Conservation (phyloP, 495 filamentous ascomycete genomes). For the Annulohypoxylon nitens region DNA sequence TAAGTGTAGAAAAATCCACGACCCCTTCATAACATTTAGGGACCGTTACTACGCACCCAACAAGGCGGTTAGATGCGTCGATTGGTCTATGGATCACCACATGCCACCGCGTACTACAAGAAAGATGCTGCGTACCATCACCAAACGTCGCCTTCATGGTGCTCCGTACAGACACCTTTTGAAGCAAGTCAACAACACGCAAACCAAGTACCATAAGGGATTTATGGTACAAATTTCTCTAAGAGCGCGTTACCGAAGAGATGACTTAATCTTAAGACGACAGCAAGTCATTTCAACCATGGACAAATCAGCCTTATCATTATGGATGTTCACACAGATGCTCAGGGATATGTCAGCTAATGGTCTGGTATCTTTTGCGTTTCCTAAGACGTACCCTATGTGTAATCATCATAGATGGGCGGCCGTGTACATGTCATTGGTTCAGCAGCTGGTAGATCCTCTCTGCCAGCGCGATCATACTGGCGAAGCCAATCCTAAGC, state of each 20-base stretch:
- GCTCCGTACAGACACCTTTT: slow-evolving; percentile 37
- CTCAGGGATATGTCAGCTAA: not conserved
- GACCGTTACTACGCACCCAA: slow-evolving; percentile 32
- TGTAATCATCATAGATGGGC: slow-evolving; percentile 37
- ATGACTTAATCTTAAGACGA: slow-evolving; percentile 27
- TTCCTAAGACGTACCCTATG: slow-evolving; percentile 25
- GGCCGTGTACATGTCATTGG: slow-evolving; percentile 2
- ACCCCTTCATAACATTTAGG: slow-evolving; percentile 37
- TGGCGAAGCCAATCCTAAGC: not conserved
- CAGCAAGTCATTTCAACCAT: slow-evolving; percentile 42
- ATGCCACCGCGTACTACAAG: slow-evolving; percentile 44
- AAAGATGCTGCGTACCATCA: slow-evolving; percentile 42
- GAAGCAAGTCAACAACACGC: slow-evolving; percentile 41
- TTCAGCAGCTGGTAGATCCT: slow-evolving; percentile 20
- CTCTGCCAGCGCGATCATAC: slow-evolving; percentile 15
- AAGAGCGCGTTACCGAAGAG: slow-evolving; percentile 34
- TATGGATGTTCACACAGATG: slow-evolving; percentile 40
- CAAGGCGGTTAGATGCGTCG: slow-evolving; percentile 29
- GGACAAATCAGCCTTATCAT: slow-evolving; percentile 30
- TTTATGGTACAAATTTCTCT: slow-evolving; percentile 34
- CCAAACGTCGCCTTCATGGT: slow-evolving; percentile 40
- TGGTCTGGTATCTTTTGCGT: not conserved
- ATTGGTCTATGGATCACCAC: slow-evolving; percentile 44
- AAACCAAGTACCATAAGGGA: slow-evolving; percentile 35
- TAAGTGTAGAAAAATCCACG: slow-evolving; percentile 40